Evolutionary conservation across 306 rosid species (phyloP), one percentile per base, ranked within the genome.

Genomic region (Lathyrus oleraceus): DNA sequence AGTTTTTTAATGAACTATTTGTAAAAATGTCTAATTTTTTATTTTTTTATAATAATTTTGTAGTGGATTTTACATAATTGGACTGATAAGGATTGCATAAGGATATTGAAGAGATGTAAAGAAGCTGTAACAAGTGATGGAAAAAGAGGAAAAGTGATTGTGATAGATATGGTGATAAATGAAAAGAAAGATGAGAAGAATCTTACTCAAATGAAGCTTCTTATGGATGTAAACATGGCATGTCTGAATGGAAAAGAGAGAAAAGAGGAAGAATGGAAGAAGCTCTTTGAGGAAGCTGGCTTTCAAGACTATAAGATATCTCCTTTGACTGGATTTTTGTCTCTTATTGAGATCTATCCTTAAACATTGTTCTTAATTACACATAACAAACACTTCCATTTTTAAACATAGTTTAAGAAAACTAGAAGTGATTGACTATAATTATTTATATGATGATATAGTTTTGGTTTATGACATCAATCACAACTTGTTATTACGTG

Each of bases 101-200:
- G 57, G 42, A 73, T 86, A 42, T 47, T 83, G 42, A 68, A 63
- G 44, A 83, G 70, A 16, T 70, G 85, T 51, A 65, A 70, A 38
- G 80, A 76, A 51, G 77, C 81, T 3, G 49, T 83, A 70, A 49
- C 77, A 62, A 63, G 27, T 54, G 53, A 66, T 12, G 70, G 56
- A 1, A 48, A 70, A 5, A 54, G 6, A 14, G 83, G 86, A 21
- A 86, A 83, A 67, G 82, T 81, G 7, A 54, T 83, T 12, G 32
- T 83, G 45, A 75, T 86, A 71, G 87, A 86, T n/a, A 16, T 61
- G 4, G 86, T 85, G 70, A 70, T 85, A 13, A 67, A 75, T 1
- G 65, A 70, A 8, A 48, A 71, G 4, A 4, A 54, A 42, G 76
- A 83, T 1, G 81, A 70, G 7, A 27, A 63, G 2, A 57, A 76